Evolutionary conservation across 2,329 filamentous ascomycete genomes (phyloP).

Genomic region (Corinectria fuckeliana): DNA sequence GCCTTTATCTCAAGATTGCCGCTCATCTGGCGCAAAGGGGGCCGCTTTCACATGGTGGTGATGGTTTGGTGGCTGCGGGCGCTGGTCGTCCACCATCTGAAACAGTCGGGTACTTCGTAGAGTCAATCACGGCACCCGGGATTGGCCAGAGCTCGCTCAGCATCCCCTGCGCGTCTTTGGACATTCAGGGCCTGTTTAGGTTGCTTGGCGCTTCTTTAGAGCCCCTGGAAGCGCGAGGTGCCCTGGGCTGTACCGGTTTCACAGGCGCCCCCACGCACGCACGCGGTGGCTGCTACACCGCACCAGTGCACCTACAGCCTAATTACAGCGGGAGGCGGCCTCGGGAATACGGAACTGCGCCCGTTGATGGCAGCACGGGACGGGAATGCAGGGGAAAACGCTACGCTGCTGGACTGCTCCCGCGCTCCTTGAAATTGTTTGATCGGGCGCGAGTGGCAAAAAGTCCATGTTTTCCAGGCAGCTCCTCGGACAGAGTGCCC

Average conservation of each 20-base stretch:
- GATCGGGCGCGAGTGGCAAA: too few relatives aligned
- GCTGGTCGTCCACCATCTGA: slow-evolving; percentile 25
- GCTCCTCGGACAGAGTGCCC: background rate
- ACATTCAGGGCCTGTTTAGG: too few relatives aligned
- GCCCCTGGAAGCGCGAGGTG: background rate
- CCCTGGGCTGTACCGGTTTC: slow-evolving; percentile 14
- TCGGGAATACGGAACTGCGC: slow-evolving; percentile 8
- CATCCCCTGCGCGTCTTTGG: background rate
- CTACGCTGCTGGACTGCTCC: background rate
- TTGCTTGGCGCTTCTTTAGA: background rate
- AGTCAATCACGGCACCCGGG: slow-evolving; percentile 15
- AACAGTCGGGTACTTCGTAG: too few relatives aligned
- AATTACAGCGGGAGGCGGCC: slow-evolving; percentile 19
- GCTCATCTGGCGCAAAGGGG: background rate
- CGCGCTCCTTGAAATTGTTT: background rate
- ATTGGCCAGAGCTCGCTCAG: slow-evolving; percentile 25
- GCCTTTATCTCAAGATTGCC: slow-evolving; percentile 1
- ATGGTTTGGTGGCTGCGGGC: slow-evolving; percentile 31
- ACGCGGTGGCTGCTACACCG: background rate
- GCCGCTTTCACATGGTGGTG: slow-evolving; percentile 8
- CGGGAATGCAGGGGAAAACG: slow-evolving; percentile 30
- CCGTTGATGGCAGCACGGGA: slow-evolving; percentile 18
- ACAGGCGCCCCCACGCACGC: slow-evolving; percentile 23
- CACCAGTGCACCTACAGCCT: too few relatives aligned
- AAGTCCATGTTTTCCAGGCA: background rate